Evolutionary conservation across 352 stramenopile genomes (phyloP).

Genomic region (Saprolegnia parasitica): DNA sequence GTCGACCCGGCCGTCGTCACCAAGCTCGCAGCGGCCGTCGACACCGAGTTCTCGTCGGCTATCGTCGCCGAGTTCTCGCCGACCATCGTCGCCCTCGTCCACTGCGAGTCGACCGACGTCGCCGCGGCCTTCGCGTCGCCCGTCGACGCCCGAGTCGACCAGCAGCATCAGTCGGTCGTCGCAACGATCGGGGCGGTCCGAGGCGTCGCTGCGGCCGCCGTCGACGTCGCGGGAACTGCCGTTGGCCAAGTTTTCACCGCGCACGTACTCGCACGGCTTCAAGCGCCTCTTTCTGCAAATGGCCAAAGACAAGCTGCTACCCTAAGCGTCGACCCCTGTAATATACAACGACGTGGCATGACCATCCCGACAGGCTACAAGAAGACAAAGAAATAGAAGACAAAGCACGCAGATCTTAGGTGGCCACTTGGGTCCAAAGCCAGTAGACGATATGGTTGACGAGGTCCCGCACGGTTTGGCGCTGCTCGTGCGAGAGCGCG

Average conservation of each 20-base stretch:
- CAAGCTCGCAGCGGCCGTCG: no score
- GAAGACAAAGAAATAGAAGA: background rate
- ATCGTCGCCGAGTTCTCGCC: background rate
- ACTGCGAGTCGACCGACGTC: background rate
- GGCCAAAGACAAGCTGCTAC: slow-evolving; percentile 18
- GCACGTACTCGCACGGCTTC: slow-evolving; percentile 22
- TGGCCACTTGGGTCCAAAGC: slow-evolving; percentile 48
- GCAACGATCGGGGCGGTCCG: background rate
- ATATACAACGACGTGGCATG: background rate
- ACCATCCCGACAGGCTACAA: background rate
- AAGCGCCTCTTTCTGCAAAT: slow-evolving; percentile 26
- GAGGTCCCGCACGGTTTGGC: slow-evolving; percentile 77
- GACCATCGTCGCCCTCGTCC: background rate
- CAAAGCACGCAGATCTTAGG: background rate
- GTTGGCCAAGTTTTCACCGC: slow-evolving; percentile 18
- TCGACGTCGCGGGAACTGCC: background rate
- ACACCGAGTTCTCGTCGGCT: background rate
- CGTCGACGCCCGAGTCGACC: background rate
- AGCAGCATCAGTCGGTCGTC: no score
- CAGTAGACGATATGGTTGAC: slow-evolving; percentile 86
- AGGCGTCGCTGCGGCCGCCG: background rate
- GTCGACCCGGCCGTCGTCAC: slow-evolving; percentile 2
- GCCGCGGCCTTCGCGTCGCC: background rate
- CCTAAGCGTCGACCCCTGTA: background rate
- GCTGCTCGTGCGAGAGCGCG: slow-evolving; percentile 74